Conservation (phyloP, 2,329 filamentous ascomycete genomes). For the Penicillium capsulatum region DNA sequence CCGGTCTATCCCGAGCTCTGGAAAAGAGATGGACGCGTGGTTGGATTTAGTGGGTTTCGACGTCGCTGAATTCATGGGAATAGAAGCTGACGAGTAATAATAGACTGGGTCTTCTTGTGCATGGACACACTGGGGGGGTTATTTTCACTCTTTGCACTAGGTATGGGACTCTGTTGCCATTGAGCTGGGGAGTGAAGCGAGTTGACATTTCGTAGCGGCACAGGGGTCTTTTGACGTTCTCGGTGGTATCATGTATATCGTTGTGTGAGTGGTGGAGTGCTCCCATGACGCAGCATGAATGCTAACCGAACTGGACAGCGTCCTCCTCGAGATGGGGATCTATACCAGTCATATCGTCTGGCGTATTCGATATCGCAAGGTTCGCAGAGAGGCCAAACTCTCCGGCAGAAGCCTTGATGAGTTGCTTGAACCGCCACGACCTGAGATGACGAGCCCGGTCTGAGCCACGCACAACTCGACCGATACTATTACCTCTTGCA, state of each 20-base stretch:
- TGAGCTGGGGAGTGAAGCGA: neutral
- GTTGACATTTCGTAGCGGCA: slow-evolving; percentile 43
- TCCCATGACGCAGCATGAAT: no score
- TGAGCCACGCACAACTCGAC: no score
- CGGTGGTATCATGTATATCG: slow-evolving; percentile 57
- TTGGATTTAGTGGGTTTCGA: slow-evolving; percentile 53
- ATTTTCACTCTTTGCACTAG: slow-evolving; percentile 60
- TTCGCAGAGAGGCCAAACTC: slow-evolving; percentile 51
- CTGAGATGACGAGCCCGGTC: neutral
- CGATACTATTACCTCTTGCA: no score
- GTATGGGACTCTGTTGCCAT: slow-evolving; percentile 33
- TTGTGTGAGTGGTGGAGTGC: slow-evolving; percentile 47
- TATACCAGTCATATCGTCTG: slow-evolving; percentile 58
- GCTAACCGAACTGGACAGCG: slow-evolving; percentile 34
- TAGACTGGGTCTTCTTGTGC: slow-evolving; percentile 54
- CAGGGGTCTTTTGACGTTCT: slow-evolving; percentile 60
- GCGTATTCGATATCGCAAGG: slow-evolving; percentile 52
- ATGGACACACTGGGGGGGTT: slow-evolving; percentile 60
- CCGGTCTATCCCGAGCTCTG: slow-evolving; percentile 60
- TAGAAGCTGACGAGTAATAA: neutral
- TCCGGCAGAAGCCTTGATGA: slow-evolving; percentile 56
- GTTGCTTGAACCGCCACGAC: slow-evolving; percentile 27
- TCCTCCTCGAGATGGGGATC: slow-evolving; percentile 57
- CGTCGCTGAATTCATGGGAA: neutral
- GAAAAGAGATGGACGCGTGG: slow-evolving; percentile 58